Evolutionary conservation across 148 eudicot species (phyloP), one percentile per base, ranked within the genome.

Genomic region (Nepenthes gracilis): DNA sequence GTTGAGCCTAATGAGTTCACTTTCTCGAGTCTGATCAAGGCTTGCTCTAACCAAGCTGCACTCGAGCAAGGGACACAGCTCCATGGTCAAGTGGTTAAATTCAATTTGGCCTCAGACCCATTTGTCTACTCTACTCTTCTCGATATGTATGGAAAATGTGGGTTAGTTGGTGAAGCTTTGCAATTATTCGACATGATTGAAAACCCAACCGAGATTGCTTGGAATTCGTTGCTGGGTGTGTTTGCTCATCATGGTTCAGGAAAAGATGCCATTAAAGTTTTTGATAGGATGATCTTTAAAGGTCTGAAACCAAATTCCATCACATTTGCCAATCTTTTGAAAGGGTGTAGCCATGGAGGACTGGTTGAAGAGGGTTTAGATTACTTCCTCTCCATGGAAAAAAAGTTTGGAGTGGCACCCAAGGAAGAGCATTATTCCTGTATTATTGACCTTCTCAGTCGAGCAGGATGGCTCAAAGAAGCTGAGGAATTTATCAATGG

Each of bases 321-420:
- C 57, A 78, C 81, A 33, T 78, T 83, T 45, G 62, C 75, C 36
- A 71, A 70, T 53, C 64, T 80, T 52, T 64, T 83, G 37, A 78
- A 66, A 4, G 88, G 81, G 15, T 83, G 88, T 68, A 81, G 85
- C 64, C 85, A 78, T 65, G 61, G 83, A 35, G 81, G 88, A 33
- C 57, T 80, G 43, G 79, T 80, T 50, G 60, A 73, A 36, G 70
- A 80, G 59, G 88, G 88, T 38, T 62, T 73, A 62, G 34, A 33
- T 58, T 73, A 73, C 68, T 83, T 83, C 49, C 33, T 73, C 49
- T 69, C 68, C 9, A 78, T 80, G 81, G 65, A 68, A 54, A 56
- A n/a, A 14, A 58, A 3, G 10, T 75, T 80, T 37, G 64, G 71
- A 9, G 74, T 80, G 37, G 35, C 47, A 53, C 88, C 88, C 37